These are phyloP conservation scores for Paramyrothecium sp. DNA, from an alignment of 2,329 filamentous ascomycete genomes.

Conservation along the genomic window DNA sequence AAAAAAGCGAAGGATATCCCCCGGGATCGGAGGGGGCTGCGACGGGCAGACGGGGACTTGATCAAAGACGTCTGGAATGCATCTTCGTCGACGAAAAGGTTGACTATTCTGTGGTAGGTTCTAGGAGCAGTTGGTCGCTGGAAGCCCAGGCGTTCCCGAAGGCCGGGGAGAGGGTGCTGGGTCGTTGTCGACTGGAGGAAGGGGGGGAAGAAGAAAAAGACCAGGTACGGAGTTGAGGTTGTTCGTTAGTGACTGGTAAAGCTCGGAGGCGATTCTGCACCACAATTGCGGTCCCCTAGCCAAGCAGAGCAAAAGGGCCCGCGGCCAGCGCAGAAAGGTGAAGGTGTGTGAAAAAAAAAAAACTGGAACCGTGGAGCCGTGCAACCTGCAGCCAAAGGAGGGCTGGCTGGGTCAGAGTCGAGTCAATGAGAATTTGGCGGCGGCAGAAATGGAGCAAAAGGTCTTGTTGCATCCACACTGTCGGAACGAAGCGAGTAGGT, in stretches of 20 bases:
- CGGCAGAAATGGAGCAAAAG: neutral
- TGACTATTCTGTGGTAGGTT: neutral
- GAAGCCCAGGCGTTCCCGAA: constrained; percentile 1
- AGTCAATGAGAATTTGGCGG: neutral
- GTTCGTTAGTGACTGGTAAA: neutral
- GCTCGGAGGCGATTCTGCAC: neutral
- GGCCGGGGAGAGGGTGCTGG: neutral
- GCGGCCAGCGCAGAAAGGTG: neutral
- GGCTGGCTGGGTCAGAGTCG: neutral
- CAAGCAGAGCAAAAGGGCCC: too few species aligned
- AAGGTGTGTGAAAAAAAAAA: neutral
- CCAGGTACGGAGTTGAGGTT: neutral
- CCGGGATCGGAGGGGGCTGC: neutral
- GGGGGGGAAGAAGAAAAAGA: neutral
- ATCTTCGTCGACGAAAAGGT: neutral
- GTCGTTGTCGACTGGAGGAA: too few species aligned
- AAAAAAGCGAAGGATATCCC: constrained; percentile 1
- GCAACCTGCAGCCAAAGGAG: neutral
- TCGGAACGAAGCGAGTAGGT: neutral
- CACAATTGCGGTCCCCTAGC: neutral
- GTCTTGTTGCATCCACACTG: neutral
- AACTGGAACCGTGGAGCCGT: neutral
- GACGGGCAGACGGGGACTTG: neutral
- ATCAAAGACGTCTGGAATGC: neutral
- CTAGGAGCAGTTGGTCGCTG: neutral